Conservation (phyloP, 495 filamentous ascomycete species). For the Trichocladium uniseriatum region DNA sequence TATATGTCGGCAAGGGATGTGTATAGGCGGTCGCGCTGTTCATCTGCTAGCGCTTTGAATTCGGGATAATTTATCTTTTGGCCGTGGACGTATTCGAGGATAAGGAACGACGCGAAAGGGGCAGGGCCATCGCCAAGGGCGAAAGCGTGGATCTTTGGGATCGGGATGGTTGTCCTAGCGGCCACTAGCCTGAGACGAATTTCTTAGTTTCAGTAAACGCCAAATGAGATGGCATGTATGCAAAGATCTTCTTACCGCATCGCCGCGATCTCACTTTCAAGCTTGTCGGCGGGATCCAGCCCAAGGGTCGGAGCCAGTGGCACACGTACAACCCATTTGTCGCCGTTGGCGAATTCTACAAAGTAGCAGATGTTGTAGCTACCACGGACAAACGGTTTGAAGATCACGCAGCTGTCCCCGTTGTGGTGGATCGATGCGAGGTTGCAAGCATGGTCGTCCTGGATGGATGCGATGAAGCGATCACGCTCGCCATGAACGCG, state of each 20-base stretch:
- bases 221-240: no score
- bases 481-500: slow-evolving; percentile 7
- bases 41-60: slow-evolving; percentile 11
- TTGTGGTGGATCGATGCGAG: slow-evolving; percentile 17
- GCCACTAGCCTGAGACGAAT: no score
- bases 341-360: slow-evolving; percentile 19
- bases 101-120: slow-evolving; percentile 20
- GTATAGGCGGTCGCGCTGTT: slow-evolving; percentile 14
- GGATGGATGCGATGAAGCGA: slow-evolving; percentile 10
- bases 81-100: slow-evolving; percentile 25
- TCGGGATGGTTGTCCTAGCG: slow-evolving; percentile 18
- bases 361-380: slow-evolving; percentile 29
- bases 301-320: slow-evolving; percentile 22
- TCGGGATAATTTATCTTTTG: slow-evolving; percentile 13
- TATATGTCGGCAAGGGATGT: slow-evolving; percentile 20
- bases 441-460: neutral
- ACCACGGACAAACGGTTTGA: slow-evolving; percentile 16
- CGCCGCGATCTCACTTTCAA: slow-evolving; percentile 24
- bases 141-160: slow-evolving; percentile 21
- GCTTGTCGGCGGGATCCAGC: slow-evolving; percentile 16
- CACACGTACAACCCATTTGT: slow-evolving; percentile 26
- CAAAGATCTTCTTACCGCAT: slow-evolving; percentile 24
- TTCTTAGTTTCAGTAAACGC: no score
- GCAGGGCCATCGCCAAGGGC: slow-evolving; percentile 9
- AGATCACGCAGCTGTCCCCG: slow-evolving; percentile 20